phyloP scores from a whole-genome alignment of 768 basidiomycete species.

The Tulasnella sp. region DNA sequence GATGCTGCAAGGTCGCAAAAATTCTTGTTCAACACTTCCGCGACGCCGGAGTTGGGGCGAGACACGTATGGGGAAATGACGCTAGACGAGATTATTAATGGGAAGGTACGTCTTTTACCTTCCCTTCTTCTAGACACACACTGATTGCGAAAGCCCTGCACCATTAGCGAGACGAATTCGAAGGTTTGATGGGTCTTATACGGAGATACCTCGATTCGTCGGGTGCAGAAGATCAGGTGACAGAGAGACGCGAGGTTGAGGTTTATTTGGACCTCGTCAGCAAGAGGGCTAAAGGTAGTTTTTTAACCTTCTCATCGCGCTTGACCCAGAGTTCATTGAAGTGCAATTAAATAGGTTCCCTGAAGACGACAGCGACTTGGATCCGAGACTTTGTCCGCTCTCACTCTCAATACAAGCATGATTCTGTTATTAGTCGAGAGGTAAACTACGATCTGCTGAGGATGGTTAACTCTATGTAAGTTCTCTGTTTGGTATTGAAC shows the following conservation, averaged over 20 bases:
- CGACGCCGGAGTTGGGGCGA: slow-evolving; percentile 38
- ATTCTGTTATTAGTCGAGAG: slow-evolving; percentile 87
- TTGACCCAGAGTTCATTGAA: not conserved
- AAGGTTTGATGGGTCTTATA: not conserved
- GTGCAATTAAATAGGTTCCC: slow-evolving; percentile 56
- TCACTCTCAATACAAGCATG: slow-evolving; percentile 85
- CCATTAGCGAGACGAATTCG: not conserved
- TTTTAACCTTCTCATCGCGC: not conserved
- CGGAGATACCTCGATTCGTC: not conserved
- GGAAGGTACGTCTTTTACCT: not conserved
- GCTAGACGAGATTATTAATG: slow-evolving; percentile 54
- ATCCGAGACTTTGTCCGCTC: slow-evolving; percentile 87
- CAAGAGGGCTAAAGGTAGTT: slow-evolving; percentile 73
- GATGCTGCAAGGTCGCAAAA: slow-evolving; percentile 70
- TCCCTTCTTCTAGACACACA: too few relatives aligned
- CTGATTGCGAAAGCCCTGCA: not conserved
- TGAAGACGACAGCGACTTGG: slow-evolving; percentile 89
- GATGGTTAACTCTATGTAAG: slow-evolving; percentile 89
- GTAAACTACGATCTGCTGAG: slow-evolving; percentile 93
- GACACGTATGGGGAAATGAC: slow-evolving; percentile 92
- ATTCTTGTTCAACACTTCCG: slow-evolving; percentile 73
- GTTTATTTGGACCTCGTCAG: slow-evolving; percentile 80
- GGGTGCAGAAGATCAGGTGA: slow-evolving; percentile 43
- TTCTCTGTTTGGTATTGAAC: slow-evolving; percentile 35
- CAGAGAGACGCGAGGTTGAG: slow-evolving; percentile 63